These are phyloP conservation scores for Euphorbia celastroides DNA, from an alignment of 441 rosid genomes.

Conservation along the genomic window DNA sequence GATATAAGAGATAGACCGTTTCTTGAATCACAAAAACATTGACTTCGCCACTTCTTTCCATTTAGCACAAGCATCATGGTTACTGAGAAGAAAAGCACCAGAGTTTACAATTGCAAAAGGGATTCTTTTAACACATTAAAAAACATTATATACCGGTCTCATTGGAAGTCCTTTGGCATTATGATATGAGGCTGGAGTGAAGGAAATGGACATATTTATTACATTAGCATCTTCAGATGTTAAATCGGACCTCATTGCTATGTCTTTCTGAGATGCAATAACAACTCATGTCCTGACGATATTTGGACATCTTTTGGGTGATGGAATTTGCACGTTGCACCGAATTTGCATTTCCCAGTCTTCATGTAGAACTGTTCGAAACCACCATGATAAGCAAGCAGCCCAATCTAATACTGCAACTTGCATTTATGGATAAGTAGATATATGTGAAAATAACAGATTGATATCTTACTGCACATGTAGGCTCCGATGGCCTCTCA, in stretches of 20 bases:
- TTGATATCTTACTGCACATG: constrained; percentile 65
- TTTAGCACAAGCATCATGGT: background rate
- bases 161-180: constrained; percentile 93
- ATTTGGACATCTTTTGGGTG: constrained; percentile 82
- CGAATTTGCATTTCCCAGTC: constrained; percentile 94
- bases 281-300: constrained; percentile 38
- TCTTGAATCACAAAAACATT: background rate
- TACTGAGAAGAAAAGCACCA: background rate
- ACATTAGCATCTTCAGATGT: constrained; percentile 26
- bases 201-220: constrained; percentile 29
- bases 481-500: constrained; percentile 78
- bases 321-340: constrained; percentile 83
- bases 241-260: constrained; percentile 27
- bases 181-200: constrained; percentile 45
- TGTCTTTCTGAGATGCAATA: constrained; percentile 32
- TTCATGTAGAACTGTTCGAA: constrained; percentile 73
- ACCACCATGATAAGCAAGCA: constrained; percentile 22
- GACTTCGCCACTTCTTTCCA: background rate
- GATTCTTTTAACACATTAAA: background rate
- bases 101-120: background rate
- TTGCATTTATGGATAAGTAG: background rate
- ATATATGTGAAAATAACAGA: constrained; percentile 11
- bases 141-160: constrained; percentile 46
- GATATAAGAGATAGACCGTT: background rate
- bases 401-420: constrained; percentile 15